Evolutionary conservation across 2,329 filamentous ascomycete species (phyloP).

Genomic region (Parafenestella ontariensis): DNA sequence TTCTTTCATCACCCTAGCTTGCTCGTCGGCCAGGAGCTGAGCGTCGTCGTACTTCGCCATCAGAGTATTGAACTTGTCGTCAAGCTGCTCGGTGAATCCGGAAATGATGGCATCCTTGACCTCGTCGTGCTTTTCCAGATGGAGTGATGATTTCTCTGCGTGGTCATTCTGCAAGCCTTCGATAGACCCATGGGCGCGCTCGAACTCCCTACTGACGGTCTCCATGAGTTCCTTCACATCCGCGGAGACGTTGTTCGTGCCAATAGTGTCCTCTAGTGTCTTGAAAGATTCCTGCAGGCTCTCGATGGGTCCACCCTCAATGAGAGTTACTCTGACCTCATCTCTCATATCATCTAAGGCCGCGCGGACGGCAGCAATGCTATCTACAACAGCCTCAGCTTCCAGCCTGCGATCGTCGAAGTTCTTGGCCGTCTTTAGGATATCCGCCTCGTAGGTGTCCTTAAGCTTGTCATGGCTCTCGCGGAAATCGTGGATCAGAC

Average conservation of each 20-base stretch:
- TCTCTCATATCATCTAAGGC: slow-evolving; percentile 81
- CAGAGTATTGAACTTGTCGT: slow-evolving; percentile 82
- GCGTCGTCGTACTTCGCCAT: slow-evolving; percentile 89
- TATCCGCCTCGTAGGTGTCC: slow-evolving; percentile 75
- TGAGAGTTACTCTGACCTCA: slow-evolving; percentile 77
- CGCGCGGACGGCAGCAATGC: slow-evolving; percentile 78
- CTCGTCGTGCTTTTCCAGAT: slow-evolving; percentile 67
- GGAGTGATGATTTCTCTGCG: slow-evolving; percentile 64
- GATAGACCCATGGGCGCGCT: slow-evolving; percentile 81
- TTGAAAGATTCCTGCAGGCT: slow-evolving; percentile 68
- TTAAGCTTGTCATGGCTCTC: slow-evolving; percentile 71
- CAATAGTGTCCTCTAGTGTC: slow-evolving; percentile 72
- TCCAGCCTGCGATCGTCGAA: slow-evolving; percentile 86
- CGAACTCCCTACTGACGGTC: slow-evolving; percentile 83
- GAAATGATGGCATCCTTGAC: slow-evolving; percentile 61
- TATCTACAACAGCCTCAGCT: slow-evolving; percentile 77
- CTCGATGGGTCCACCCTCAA: slow-evolving; percentile 72
- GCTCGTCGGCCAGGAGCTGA: slow-evolving; percentile 75
- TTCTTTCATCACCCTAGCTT: slow-evolving; percentile 74
- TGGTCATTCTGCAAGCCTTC: slow-evolving; percentile 82
- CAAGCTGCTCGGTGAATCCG: slow-evolving; percentile 64
- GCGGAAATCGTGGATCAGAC: slow-evolving; percentile 59
- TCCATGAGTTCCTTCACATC: slow-evolving; percentile 69
- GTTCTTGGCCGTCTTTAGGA: slow-evolving; percentile 76
- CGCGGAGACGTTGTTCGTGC: slow-evolving; percentile 51